Conservation (phyloP, 2,329 filamentous ascomycete genomes). For the Epichloe elymi region DNA sequence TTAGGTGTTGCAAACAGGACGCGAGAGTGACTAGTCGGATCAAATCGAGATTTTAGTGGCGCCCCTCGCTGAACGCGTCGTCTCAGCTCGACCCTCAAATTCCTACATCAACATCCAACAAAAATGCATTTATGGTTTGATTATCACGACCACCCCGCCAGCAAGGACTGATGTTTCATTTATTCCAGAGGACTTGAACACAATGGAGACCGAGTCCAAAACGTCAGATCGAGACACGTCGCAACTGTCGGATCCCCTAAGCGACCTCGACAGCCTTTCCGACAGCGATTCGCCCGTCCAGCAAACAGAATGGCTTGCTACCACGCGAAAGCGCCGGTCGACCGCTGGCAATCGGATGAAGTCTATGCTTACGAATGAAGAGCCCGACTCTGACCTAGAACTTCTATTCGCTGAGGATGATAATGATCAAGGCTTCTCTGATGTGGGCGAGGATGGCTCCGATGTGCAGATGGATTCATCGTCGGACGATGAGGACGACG, state of each 20-base stretch:
- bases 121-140: background rate
- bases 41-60: background rate
- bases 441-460: constrained; percentile 51
- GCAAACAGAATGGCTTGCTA: constrained; percentile 55
- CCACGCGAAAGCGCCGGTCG: constrained; percentile 58
- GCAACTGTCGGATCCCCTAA: constrained; percentile 16
- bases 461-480: constrained; percentile 82
- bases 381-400: constrained; percentile 55
- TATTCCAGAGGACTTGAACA: constrained; percentile 3
- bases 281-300: constrained; percentile 23
- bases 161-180: background rate
- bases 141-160: background rate
- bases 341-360: constrained; percentile 80
- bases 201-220: constrained; percentile 18
- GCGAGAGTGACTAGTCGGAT: background rate
- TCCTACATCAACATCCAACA: background rate
- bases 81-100: background rate
- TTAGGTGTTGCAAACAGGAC: background rate
- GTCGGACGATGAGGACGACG: constrained; percentile 67
- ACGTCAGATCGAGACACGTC: constrained; percentile 21
- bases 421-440: constrained; percentile 55
- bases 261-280: constrained; percentile 16
- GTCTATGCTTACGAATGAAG: constrained; percentile 61
- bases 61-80: background rate
- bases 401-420: constrained; percentile 64